Conservation (phyloP, 164 flowering plant species). For the Kingdonia uniflora region DNA sequence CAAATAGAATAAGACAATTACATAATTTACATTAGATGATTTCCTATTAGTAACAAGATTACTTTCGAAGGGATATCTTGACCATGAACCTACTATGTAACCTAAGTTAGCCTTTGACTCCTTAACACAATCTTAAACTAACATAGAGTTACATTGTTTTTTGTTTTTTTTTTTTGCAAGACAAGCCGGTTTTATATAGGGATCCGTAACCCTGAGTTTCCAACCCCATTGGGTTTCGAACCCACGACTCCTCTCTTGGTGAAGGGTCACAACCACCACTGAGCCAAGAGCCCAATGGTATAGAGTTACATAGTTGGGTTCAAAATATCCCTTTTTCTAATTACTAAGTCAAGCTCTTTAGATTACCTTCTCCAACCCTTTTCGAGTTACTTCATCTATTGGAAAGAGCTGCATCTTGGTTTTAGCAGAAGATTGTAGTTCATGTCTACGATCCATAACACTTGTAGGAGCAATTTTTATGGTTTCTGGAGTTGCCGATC, state of each 20-base stretch:
- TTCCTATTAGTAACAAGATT: neutral
- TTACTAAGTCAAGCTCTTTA: neutral
- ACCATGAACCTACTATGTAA: no score
- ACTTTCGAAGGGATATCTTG: neutral
- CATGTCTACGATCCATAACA: conserved; percentile 14
- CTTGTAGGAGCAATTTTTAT: conserved; percentile 4
- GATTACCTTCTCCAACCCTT: conserved; percentile 57
- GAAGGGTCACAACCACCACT: no score
- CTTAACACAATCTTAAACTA: no score
- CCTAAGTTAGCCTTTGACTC: no score
- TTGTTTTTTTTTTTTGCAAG: no score
- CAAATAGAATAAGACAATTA: conserved; percentile 2
- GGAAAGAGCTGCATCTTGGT: conserved; percentile 72
- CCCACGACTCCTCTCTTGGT: no score
- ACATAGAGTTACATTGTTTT: no score
- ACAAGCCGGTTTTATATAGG: no score
- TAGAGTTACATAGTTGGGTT: no score
- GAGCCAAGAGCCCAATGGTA: no score
- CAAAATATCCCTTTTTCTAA: neutral
- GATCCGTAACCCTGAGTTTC: no score
- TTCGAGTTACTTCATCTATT: conserved; percentile 43
- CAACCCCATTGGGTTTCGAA: no score
- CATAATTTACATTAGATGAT: neutral
- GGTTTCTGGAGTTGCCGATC: neutral
- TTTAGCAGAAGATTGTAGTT: conserved; percentile 23